Evolutionary conservation across 2,329 filamentous ascomycete genomes (phyloP).

Genomic region (Penicillium sp.): DNA sequence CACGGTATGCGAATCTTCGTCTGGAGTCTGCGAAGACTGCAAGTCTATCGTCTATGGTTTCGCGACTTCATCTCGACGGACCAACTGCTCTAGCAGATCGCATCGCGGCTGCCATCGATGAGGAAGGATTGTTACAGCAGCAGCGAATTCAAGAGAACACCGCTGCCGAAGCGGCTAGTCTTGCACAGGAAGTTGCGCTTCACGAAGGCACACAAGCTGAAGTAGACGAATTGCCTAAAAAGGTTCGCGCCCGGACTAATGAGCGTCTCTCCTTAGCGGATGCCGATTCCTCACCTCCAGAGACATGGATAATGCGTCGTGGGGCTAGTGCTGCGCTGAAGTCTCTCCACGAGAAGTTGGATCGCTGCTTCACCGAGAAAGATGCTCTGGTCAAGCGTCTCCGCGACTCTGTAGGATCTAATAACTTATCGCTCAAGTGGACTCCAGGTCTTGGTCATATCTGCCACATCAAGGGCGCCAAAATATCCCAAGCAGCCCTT

Average conservation of each 20-base stretch:
- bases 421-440: constrained; percentile 74
- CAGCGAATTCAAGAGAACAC: constrained; percentile 71
- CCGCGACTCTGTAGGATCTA: constrained; percentile 54
- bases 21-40: constrained; percentile 7
- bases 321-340: constrained; percentile 61
- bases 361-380: constrained; percentile 56
- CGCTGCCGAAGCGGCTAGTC: constrained; percentile 61
- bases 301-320: constrained; percentile 59
- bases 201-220: constrained; percentile 59
- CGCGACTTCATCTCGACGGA: constrained; percentile 48
- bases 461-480: constrained; percentile 75
- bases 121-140: constrained; percentile 77
- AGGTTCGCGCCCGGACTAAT: constrained; percentile 26
- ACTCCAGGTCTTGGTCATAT: constrained; percentile 82
- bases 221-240: constrained; percentile 51
- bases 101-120: constrained; percentile 78
- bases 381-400: constrained; percentile 54
- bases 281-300: constrained; percentile 38
- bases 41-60: constrained; percentile 27
- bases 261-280: constrained; percentile 24
- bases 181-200: constrained; percentile 66
- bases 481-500: constrained; percentile 52
- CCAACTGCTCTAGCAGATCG: constrained; percentile 62
- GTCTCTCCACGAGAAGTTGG: constrained; percentile 63
- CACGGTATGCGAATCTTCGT: constrained; percentile 11